Evolutionary conservation across 495 filamentous ascomycete species (phyloP), one percentile per base, ranked within the genome.

Genomic region (Evernia prunastri): DNA sequence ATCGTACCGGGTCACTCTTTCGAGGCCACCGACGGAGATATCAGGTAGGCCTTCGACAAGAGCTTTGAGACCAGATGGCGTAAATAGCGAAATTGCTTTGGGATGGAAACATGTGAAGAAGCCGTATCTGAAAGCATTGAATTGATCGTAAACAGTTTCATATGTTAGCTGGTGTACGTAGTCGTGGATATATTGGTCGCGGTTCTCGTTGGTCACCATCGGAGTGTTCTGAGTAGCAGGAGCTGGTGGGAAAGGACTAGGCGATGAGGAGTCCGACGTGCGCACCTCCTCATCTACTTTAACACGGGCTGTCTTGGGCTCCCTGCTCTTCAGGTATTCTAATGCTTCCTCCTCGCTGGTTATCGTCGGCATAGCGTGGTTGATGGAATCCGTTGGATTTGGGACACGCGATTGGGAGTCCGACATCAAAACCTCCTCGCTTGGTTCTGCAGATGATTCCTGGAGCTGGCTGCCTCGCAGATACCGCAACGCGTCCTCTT

Each of bases 151-250:
- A 54, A 97, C 82, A 6, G 91, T 92, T 56, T 87, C 83, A 70
- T 89, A 80, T 0, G 89, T 91, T 37, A 97, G 80, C 82, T 89
- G 95, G 60, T 81, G 83, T 66, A 96, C 89, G 74, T 97, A 97
- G 72, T 96, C 90, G n/a, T 79, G 81, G 15, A 96, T 88, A 70
- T 88, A 97, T 59, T 85, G 79, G 47, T 85, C 77, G 42, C 90
- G 86, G 73, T 93, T 96, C 37, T 78, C 81, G 65, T 87, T 87
- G 1, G 89, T 96, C 56, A 97, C 87, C 29, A 86, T 70, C 13
- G 59, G 51, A 54, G 29, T 33, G 17, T 33, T 20, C 17, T 33
- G 51, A 6, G 27, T 10, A 7, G 15, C 29, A 33, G 27, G 27
- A 20, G 3, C 17, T n/a, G 51, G 5, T 33, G 27, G 27, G 3